phyloP scores from a whole-genome alignment of 2,329 filamentous ascomycete species.

The Epichloe uncinata region DNA sequence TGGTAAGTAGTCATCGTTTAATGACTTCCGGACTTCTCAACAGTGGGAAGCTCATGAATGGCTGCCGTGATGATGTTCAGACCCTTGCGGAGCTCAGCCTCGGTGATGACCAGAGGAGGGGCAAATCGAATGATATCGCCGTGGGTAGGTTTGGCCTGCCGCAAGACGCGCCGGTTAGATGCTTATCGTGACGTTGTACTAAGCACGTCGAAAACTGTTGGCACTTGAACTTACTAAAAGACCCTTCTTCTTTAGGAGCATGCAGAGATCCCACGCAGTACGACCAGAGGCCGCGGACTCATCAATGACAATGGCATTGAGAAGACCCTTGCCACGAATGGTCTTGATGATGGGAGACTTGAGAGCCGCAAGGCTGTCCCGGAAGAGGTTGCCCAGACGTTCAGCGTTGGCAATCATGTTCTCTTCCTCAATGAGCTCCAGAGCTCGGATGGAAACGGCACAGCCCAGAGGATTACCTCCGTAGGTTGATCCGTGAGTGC shows the following conservation, averaged over 20 bases:
- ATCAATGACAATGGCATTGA: constrained; percentile 95
- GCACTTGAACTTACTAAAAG: constrained; percentile 52
- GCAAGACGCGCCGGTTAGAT: neutral
- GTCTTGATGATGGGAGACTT: constrained; percentile 68
- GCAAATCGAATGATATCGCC: constrained; percentile 97
- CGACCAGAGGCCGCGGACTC: constrained; percentile 74
- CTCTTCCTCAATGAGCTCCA: constrained; percentile 90
- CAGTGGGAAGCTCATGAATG: constrained; percentile 62
- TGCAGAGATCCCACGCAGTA: constrained; percentile 90
- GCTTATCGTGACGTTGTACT: neutral
- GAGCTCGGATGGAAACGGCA: constrained; percentile 85
- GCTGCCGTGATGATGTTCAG: constrained; percentile 70
- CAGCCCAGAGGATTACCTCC: constrained; percentile 93
- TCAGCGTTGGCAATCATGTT: constrained; percentile 74
- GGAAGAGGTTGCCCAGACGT: constrained; percentile 68
- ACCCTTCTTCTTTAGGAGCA: constrained; percentile 91
- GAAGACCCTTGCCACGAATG: constrained; percentile 80
- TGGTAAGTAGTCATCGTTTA: constrained; percentile 12
- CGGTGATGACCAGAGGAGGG: constrained; percentile 89
- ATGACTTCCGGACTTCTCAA: constrained; percentile 25
- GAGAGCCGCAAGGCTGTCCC: constrained; percentile 61
- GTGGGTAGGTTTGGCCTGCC: constrained; percentile 91
- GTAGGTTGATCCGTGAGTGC: constrained; percentile 96
- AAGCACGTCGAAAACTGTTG: neutral
- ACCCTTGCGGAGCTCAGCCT: constrained; percentile 69